phyloP scores from a whole-genome alignment of 306 rosid genomes.

The Cicer cuneatum region DNA sequence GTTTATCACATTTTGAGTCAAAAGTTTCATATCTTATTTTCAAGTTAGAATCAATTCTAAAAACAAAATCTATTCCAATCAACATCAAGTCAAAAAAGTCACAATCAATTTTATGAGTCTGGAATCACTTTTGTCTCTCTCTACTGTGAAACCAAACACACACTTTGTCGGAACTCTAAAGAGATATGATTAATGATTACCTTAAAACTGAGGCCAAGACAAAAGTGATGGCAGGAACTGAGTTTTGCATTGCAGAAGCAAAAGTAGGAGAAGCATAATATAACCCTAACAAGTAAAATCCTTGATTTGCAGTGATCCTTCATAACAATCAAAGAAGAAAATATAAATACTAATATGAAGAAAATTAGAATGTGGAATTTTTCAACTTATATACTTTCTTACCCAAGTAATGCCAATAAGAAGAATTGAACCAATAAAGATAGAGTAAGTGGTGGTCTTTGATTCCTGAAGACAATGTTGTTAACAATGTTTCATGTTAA shows the following conservation, averaged over 20 bases:
- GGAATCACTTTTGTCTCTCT: too few relatives aligned
- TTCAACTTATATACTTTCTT: slow-evolving; percentile 43
- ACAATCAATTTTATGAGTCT: too few relatives aligned
- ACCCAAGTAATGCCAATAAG: slow-evolving; percentile 74
- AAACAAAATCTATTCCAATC: too few relatives aligned
- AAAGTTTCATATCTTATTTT: too few relatives aligned
- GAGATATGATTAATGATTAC: slow-evolving; percentile 40
- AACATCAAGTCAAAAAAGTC: too few relatives aligned
- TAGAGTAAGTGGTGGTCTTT: slow-evolving; percentile 71
- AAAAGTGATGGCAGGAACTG: slow-evolving; percentile 73
- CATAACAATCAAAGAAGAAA: slow-evolving; percentile 7
- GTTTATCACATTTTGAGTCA: too few relatives aligned
- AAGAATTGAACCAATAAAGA: slow-evolving; percentile 70
- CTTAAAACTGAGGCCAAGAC: slow-evolving; percentile 66
- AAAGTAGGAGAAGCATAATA: slow-evolving; percentile 76
- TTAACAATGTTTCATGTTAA: slow-evolving; percentile 21
- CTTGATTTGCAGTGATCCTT: slow-evolving; percentile 79
- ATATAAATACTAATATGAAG: slow-evolving; percentile 26
- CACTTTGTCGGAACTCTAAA: too few relatives aligned
- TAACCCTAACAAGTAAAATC: slow-evolving; percentile 72
- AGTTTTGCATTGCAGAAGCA: slow-evolving; percentile 84
- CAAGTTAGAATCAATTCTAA: too few relatives aligned
- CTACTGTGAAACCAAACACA: too few relatives aligned
- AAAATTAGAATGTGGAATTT: slow-evolving; percentile 10
- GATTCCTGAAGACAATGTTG: slow-evolving; percentile 53